These are phyloP conservation scores for Daedaleopsis nitida DNA, from an alignment of 768 basidiomycete genomes.

Conservation along the genomic window DNA sequence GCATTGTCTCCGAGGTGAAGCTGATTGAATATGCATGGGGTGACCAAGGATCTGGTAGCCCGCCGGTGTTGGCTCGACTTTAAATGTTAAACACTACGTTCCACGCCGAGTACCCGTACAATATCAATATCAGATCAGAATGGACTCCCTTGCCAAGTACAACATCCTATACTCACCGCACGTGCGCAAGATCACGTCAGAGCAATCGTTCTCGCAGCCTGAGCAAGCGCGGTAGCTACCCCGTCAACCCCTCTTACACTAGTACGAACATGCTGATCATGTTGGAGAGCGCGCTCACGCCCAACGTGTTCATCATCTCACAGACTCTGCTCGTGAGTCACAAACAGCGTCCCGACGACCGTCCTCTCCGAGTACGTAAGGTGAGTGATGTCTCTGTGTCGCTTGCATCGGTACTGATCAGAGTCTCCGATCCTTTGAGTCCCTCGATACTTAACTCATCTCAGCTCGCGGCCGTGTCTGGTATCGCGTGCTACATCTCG, in stretches of 20 bases:
- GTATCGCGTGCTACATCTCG: constrained; percentile 97
- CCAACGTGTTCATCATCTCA: constrained; percentile 92
- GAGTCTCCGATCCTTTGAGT: constrained; percentile 59
- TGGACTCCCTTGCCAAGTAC: too few relatives aligned
- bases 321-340: constrained; percentile 99
- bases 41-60: too few relatives aligned
- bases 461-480: constrained; percentile 87
- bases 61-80: too few relatives aligned
- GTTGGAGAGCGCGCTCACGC: constrained; percentile 91
- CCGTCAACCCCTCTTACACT: constrained; percentile 99
- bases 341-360: constrained; percentile 86
- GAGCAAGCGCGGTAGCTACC: constrained; percentile 92
- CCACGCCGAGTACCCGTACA: too few relatives aligned
- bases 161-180: too few relatives aligned
- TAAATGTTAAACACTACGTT: too few relatives aligned
- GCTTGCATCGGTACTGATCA: neutral
- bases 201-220: constrained; percentile 95
- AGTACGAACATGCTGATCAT: constrained; percentile 99
- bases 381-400: constrained; percentile 45
- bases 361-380: constrained; percentile 97
- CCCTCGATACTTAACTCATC: constrained; percentile 92
- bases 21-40: too few relatives aligned
- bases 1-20: too few relatives aligned
- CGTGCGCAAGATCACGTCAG: too few relatives aligned
- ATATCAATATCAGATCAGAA: too few relatives aligned